Percentiles rank a stretch among this genome's conserved stretches.
Conservation (phyloP, 2,329 filamentous ascomycete genomes). For the Decorospora gaudefroyi region DNA sequence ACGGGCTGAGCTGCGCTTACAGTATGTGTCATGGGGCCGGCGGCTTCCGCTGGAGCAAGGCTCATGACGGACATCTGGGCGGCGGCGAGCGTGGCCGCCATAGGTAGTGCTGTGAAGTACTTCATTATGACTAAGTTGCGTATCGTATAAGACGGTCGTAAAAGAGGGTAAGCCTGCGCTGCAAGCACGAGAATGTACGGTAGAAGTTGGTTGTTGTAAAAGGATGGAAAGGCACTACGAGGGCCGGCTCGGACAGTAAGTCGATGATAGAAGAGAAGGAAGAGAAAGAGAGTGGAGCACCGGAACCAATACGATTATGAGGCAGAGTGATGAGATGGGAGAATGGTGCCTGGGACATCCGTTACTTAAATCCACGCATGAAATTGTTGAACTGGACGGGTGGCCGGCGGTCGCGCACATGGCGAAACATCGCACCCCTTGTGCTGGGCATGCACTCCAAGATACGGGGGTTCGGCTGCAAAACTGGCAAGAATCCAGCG, state of each 20-base stretch:
- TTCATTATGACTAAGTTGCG: constrained; percentile 48
- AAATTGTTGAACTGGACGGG: constrained; percentile 40
- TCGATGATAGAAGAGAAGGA: constrained; percentile 33
- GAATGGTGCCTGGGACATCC: constrained; percentile 35
- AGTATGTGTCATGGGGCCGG: constrained; percentile 39
- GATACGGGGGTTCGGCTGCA: constrained; percentile 34
- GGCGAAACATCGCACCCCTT: constrained; percentile 47
- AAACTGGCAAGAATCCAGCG: constrained; percentile 39
- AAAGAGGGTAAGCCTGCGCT: constrained; percentile 47
- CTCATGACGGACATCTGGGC: constrained; percentile 45
- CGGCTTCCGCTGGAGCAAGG: constrained; percentile 31
- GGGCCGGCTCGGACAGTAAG: constrained; percentile 49
- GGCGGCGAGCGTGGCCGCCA: constrained; percentile 39
- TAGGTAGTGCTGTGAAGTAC: constrained; percentile 41
- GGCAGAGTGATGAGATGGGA: constrained; percentile 33
- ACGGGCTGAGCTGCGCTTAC: constrained; percentile 22
- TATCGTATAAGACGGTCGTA: constrained; percentile 30
- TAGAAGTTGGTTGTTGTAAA: constrained; percentile 25
- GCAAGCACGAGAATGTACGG: constrained; percentile 40
- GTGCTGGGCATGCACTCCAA: constrained; percentile 38
- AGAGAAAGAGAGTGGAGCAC: constrained; percentile 45
- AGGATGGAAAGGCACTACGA: constrained; percentile 47
- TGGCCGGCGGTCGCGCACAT: constrained; percentile 31
- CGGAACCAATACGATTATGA: constrained; percentile 41
- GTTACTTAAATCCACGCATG: constrained; percentile 49